phyloP scores from a whole-genome alignment of 176 grass and related monocot genomes.

The Pontederia crassipes region DNA sequence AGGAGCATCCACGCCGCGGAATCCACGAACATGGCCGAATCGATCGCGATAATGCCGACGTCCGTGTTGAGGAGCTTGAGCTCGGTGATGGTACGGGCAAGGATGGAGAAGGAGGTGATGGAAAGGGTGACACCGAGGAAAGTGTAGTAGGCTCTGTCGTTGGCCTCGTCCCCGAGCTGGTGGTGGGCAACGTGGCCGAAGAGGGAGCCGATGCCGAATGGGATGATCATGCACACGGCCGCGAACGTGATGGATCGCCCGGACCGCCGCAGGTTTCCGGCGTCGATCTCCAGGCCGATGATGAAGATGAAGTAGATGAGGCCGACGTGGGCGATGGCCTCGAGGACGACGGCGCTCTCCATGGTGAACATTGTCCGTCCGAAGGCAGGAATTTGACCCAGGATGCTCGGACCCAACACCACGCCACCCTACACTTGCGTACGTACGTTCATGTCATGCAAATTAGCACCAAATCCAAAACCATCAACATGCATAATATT shows the following conservation, averaged over 20 bases:
- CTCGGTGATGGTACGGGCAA: slow-evolving; percentile 81
- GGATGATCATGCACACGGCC: slow-evolving; percentile 52
- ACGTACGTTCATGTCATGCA: neutral
- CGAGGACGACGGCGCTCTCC: slow-evolving; percentile 57
- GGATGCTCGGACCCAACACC: slow-evolving; percentile 51
- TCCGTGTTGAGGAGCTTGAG: slow-evolving; percentile 68
- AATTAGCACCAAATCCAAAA: neutral
- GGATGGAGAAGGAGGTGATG: slow-evolving; percentile 70
- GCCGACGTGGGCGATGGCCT: slow-evolving; percentile 72
- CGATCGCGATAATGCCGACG: slow-evolving; percentile 59
- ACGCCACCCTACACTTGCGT: slow-evolving; percentile 39
- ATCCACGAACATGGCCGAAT: slow-evolving; percentile 69
- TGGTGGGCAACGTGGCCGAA: slow-evolving; percentile 37
- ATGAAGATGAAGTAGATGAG: slow-evolving; percentile 80
- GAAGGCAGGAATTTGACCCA: slow-evolving; percentile 35
- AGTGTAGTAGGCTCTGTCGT: slow-evolving; percentile 49
- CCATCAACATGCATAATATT: neutral
- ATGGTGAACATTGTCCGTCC: slow-evolving; percentile 39
- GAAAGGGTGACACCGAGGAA: slow-evolving; percentile 77
- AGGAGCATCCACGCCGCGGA: slow-evolving; percentile 75
- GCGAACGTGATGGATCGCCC: slow-evolving; percentile 42
- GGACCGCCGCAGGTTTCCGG: slow-evolving; percentile 42
- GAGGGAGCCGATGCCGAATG: slow-evolving; percentile 54
- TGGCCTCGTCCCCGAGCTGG: slow-evolving; percentile 37
- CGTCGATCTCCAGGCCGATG: slow-evolving; percentile 73